Conservation (phyloP, 2,329 filamentous ascomycete species). For the Ceratocystis smalleyi region DNA sequence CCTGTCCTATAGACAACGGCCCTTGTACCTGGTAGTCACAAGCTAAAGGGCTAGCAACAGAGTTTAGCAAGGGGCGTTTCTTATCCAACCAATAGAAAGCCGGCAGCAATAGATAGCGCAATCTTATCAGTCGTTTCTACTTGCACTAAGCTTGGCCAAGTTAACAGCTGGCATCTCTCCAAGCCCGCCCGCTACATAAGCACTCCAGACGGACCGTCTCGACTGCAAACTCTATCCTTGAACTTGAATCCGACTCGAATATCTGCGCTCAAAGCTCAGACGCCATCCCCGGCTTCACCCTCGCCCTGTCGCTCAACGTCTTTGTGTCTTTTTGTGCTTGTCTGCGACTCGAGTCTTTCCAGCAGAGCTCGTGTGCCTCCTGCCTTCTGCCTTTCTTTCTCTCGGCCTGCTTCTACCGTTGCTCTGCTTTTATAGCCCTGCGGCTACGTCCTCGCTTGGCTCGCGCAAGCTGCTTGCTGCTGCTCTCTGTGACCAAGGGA, state of each 20-base stretch:
- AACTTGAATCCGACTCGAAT: not conserved
- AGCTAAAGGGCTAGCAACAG: not conserved
- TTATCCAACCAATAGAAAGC: not conserved
- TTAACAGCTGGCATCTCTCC: conserved; percentile 15
- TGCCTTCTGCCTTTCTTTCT: not conserved
- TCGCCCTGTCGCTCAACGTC: not conserved
- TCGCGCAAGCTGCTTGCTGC: not conserved
- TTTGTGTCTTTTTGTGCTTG: not conserved
- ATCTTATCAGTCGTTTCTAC: not conserved
- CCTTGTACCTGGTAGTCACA: not conserved
- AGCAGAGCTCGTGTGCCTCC: not conserved
- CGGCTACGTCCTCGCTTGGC: not conserved
- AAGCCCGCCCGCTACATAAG: not conserved
- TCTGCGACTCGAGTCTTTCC: not conserved
- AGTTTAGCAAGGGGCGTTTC: not conserved
- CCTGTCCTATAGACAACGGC: not conserved
- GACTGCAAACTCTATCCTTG: not conserved
- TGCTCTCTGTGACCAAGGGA: not conserved
- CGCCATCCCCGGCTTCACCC: not conserved
- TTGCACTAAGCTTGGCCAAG: not conserved
- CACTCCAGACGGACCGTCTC: not conserved
- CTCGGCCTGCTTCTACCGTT: not conserved
- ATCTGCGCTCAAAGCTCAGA: not conserved
- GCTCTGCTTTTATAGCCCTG: not conserved
- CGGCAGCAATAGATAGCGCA: not conserved